Evolutionary conservation across 2,329 filamentous ascomycete genomes (phyloP).

Genomic region (Penicillium sp.): DNA sequence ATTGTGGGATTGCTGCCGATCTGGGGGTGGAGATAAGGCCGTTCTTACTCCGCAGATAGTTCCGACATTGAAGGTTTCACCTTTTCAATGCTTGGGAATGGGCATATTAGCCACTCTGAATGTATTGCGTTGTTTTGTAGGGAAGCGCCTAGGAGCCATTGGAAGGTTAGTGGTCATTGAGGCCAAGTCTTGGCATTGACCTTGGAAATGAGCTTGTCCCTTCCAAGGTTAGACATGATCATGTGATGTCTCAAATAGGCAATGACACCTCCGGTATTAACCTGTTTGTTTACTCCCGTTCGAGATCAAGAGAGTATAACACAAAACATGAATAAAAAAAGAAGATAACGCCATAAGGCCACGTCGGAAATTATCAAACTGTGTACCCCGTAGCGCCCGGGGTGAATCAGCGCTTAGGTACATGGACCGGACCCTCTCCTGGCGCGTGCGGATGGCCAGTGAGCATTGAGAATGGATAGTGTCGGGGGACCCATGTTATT

Average conservation of each 20-base stretch:
- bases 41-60: no score
- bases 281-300: not conserved
- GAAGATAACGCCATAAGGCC: no score
- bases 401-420: not conserved
- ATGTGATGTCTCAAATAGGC: not conserved
- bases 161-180: no score
- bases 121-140: no score
- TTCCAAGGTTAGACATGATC: not conserved
- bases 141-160: no score
- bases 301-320: not conserved
- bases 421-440: slow-evolving; percentile 2
- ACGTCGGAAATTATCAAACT: not conserved
- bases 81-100: no score
- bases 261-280: not conserved
- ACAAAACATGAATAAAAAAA: not conserved
- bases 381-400: not conserved
- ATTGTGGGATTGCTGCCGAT: slow-evolving; percentile 18
- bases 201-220: not conserved
- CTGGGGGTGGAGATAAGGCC: not conserved
- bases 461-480: not conserved
- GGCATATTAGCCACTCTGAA: no score
- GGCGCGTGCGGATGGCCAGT: slow-evolving; percentile 7
- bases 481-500: not conserved
- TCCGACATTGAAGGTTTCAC: no score
- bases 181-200: slow-evolving; percentile 11